A percentile compares a stretch with the other conserved stretches of the same genome.
Conservation (phyloP, 345 rosid genomes). For the Salix purpurea region DNA sequence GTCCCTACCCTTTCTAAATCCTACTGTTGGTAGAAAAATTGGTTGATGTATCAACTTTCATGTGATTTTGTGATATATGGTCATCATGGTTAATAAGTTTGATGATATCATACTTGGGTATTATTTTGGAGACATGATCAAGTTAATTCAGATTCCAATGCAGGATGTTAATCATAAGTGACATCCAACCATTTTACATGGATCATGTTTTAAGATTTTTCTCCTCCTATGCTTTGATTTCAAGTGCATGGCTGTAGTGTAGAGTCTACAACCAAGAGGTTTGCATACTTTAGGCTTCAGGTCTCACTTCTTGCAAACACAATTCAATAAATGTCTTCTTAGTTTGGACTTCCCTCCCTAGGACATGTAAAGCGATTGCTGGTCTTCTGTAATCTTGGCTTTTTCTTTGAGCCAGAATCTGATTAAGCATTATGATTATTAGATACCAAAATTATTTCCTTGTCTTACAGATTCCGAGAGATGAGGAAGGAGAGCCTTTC, state of each 20-base stretch:
- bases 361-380: neutral
- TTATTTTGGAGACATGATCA: neutral
- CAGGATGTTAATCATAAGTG: neutral
- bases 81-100: neutral
- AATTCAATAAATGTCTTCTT: neutral
- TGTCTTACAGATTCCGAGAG: slow-evolving; percentile 62
- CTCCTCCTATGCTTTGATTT: neutral
- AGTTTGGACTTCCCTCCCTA: neutral
- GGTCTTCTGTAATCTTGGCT: neutral
- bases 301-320: neutral
- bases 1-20: neutral
- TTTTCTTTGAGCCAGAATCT: too few species aligned
- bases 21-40: neutral
- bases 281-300: neutral
- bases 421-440: neutral
- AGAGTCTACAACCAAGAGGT: neutral
- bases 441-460: neutral
- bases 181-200: neutral
- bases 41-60: neutral
- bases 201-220: neutral
- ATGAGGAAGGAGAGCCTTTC: slow-evolving; percentile 79
- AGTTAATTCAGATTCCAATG: neutral
- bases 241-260: neutral
- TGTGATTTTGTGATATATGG: neutral
- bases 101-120: neutral